Evolutionary conservation across 352 stramenopile species (phyloP), one percentile per base, ranked within the genome.

Genomic region (Plasmopara viticola): DNA sequence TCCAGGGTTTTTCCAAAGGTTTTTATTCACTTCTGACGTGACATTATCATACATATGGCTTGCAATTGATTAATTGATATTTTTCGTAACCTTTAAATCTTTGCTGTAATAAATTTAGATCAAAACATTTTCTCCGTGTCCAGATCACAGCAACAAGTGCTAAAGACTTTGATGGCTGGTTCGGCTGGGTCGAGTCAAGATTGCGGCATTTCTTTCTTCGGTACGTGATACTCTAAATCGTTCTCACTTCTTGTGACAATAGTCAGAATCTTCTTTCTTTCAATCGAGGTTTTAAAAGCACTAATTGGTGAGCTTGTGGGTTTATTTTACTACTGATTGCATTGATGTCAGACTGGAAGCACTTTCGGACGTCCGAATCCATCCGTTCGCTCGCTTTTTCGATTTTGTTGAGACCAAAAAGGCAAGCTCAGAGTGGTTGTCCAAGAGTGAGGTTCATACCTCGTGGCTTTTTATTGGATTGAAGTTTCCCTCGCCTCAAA

Each of bases 101-200:
- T 35, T 35, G 31, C 4, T 35, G 31, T 12, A 12, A 35, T 35
- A 35, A 35, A 8, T 41, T 7, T 41, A 94, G 80, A 46, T 83
- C 63, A 46, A 86, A 85, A 30, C 84, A 94, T 31, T 94, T 90
- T 56, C 62, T 94, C 44, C 79, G 79, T 33, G 70, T 94, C 4
- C 74, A 92, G 51, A 72, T 94, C 39, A 86, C 75, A 5, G 77
- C 79, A 0, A 59, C 42, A 20, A 73, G 55, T 54, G 53, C 66
- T 2, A 60, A 85, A 41, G 65, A 73, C 25, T 93, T 92, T 43
- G 75, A 70, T 9, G 58, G 60, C 43, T 92, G 82, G 84, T 91
- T 95, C 64, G 78, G 82, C 10, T 95, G 86, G 86, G 77, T 94
- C 35, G 85, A 95, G 53, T 95, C 84, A 9, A 73, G 84, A 9